Conservation (phyloP, 257 asterid species). For the Apocynum venetum region DNA sequence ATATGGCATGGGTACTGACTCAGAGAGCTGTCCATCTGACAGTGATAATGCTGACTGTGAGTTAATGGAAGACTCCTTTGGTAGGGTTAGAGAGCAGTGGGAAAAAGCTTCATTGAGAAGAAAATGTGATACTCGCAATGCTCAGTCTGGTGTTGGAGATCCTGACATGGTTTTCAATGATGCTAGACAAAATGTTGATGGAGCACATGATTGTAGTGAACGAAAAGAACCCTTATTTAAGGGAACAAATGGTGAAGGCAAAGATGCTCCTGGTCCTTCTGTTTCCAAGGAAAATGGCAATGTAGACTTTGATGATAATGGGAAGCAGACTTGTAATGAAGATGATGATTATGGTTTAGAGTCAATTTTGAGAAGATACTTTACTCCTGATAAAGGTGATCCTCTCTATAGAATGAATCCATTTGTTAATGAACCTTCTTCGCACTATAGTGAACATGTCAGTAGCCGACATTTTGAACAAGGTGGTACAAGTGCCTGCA, state of each 20-base stretch:
- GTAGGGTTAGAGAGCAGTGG: constrained; percentile 69
- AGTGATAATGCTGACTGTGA: constrained; percentile 55
- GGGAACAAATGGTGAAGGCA: constrained; percentile 20
- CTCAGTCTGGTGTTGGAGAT: constrained; percentile 31
- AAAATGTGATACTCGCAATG: constrained; percentile 28
- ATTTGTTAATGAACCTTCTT: constrained; percentile 20
- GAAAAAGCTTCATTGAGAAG: constrained; percentile 68
- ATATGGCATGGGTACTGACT: constrained; percentile 46
- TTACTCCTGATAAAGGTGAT: constrained; percentile 15
- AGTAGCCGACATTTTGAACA: constrained; percentile 21
- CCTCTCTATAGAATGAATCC: constrained; percentile 12
- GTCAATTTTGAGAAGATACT: constrained; percentile 11
- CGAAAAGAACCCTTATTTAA: constrained; percentile 20
- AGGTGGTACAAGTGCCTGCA: constrained; percentile 23
- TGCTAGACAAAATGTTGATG: constrained; percentile 24
- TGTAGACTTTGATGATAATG: not conserved
- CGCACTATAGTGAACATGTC: constrained; percentile 11
- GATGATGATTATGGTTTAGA: constrained; percentile 13
- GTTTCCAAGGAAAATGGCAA: constrained; percentile 18
- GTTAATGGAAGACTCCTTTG: constrained; percentile 63
- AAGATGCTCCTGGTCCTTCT: constrained; percentile 22
- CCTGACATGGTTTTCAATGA: constrained; percentile 13
- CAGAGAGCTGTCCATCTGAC: constrained; percentile 46
- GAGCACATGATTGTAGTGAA: constrained; percentile 19
- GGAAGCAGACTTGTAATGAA: constrained; percentile 2